These are phyloP conservation scores for Barnettozyma wickerhamii DNA, from an alignment of 805 yeast species.

Conservation along the genomic window DNA sequence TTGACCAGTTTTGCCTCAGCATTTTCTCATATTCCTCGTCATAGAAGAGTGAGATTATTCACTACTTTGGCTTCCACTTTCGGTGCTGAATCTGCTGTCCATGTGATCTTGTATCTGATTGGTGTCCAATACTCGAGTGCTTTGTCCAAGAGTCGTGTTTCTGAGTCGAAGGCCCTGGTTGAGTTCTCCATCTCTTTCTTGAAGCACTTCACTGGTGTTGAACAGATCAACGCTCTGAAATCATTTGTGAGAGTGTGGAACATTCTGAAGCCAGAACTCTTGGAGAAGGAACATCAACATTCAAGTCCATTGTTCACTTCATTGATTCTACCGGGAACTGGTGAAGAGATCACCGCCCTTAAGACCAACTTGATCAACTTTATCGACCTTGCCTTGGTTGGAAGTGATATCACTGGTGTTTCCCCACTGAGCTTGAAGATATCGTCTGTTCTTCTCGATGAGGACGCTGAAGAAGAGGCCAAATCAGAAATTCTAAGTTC, in stretches of 20 bases:
- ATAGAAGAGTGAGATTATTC: conserved; percentile 84
- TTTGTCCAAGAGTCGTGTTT: conserved; percentile 48
- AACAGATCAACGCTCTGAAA: conserved; percentile 55
- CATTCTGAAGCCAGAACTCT: conserved; percentile 33
- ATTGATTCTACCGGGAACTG: conserved; percentile 46
- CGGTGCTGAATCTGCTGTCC: conserved; percentile 62
- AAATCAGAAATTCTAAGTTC: conserved; percentile 11
- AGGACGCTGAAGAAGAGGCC: conserved; percentile 14
- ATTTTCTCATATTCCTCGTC: conserved; percentile 92
- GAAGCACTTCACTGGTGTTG: conserved; percentile 60
- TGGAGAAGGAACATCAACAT: conserved; percentile 24
- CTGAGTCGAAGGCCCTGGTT: conserved; percentile 62
- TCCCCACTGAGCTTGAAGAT: conserved; percentile 53
- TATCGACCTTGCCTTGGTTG: conserved; percentile 38
- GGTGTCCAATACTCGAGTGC: conserved; percentile 71
- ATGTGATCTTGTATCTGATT: conserved; percentile 68
- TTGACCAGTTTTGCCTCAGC: conserved; percentile 91
- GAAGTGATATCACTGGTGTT: conserved; percentile 34
- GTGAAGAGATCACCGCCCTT: conserved; percentile 43
- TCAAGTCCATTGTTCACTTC: conserved; percentile 62
- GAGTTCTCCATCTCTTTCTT: conserved; percentile 73
- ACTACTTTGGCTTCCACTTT: conserved; percentile 73
- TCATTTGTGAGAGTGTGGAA: conserved; percentile 50
- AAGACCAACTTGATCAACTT: conserved; percentile 52
- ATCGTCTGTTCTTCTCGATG: conserved; percentile 45